Evolutionary conservation across 2,329 filamentous ascomycete species (phyloP).

Genomic region (Cladophialophora bantiana): DNA sequence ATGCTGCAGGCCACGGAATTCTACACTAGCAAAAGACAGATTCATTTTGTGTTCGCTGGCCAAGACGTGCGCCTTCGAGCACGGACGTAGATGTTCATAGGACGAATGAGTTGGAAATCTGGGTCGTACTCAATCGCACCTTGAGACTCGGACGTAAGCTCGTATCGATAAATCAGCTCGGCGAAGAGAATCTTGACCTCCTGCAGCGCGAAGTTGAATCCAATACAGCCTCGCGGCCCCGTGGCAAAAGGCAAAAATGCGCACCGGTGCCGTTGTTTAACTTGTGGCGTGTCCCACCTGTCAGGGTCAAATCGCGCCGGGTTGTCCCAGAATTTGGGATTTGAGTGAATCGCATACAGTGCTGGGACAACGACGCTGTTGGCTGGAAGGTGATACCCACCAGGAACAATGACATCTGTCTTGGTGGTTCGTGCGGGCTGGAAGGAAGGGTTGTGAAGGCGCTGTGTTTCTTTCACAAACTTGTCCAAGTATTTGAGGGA

Average conservation of each 20-base stretch:
- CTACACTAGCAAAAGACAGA: too few species aligned
- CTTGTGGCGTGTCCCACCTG: slow-evolving; percentile 63
- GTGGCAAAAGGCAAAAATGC: slow-evolving; percentile 66
- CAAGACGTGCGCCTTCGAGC: slow-evolving; percentile 59
- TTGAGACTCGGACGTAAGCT: slow-evolving; percentile 60
- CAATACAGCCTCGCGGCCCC: slow-evolving; percentile 66
- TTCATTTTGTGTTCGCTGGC: slow-evolving; percentile 44
- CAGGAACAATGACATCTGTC: slow-evolving; percentile 42
- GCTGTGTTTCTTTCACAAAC: slow-evolving; percentile 68
- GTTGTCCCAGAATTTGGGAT: slow-evolving; percentile 63
- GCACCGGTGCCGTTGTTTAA: slow-evolving; percentile 60
- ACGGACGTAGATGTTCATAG: slow-evolving; percentile 62
- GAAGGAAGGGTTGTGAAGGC: slow-evolving; percentile 66
- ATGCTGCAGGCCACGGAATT: too few species aligned
- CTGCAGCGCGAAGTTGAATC: slow-evolving; percentile 69
- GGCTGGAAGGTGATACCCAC: slow-evolving; percentile 55
- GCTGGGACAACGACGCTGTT: too few species aligned
- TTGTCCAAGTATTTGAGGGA: slow-evolving; percentile 55
- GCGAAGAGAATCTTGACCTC: slow-evolving; percentile 64
- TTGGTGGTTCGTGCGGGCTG: slow-evolving; percentile 66
- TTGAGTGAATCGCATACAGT: too few species aligned
- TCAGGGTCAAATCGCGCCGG: slow-evolving; percentile 66
- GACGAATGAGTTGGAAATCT: slow-evolving; percentile 65
- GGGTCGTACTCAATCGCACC: slow-evolving; percentile 65
- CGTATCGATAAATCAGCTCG: slow-evolving; percentile 66